phyloP scores from a whole-genome alignment of 768 basidiomycete species.

The Mycena kentingensis region DNA sequence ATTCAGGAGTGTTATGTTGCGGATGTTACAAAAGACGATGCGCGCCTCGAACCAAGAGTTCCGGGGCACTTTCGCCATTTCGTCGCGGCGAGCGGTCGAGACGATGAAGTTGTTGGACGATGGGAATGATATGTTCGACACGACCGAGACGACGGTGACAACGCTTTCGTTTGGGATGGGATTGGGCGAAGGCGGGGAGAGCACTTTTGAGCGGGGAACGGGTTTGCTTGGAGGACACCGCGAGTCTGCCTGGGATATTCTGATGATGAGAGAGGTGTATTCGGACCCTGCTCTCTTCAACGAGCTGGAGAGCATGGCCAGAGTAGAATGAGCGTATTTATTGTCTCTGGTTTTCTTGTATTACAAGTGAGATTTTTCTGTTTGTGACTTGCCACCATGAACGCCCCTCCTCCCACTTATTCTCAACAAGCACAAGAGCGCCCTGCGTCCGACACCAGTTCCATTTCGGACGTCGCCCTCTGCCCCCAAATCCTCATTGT shows the following conservation, averaged over 20 bases:
- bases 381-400: slow-evolving; percentile 29
- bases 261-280: slow-evolving; percentile 66
- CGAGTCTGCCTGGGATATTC: slow-evolving; percentile 69
- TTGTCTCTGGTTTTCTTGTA: slow-evolving; percentile 25
- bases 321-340: slow-evolving; percentile 53
- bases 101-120: slow-evolving; percentile 79
- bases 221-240: slow-evolving; percentile 75
- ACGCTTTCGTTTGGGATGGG: slow-evolving; percentile 84
- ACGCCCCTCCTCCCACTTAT: slow-evolving; percentile 61
- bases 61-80: slow-evolving; percentile 54
- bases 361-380: too few species aligned
- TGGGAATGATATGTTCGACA: slow-evolving; percentile 73
- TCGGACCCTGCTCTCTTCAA: slow-evolving; percentile 69
- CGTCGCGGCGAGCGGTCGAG: slow-evolving; percentile 70
- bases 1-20: slow-evolving; percentile 68
- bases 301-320: slow-evolving; percentile 77
- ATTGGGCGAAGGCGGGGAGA: slow-evolving; percentile 73
- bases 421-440: slow-evolving; percentile 46
- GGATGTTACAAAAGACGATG: slow-evolving; percentile 69
- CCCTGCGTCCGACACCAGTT: slow-evolving; percentile 24
- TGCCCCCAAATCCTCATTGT: slow-evolving; percentile 73
- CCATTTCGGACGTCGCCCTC: slow-evolving; percentile 23
- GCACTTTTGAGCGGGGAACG: slow-evolving; percentile 65
- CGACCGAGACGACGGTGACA: slow-evolving; percentile 57
- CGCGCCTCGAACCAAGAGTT: slow-evolving; percentile 49